These are phyloP conservation scores for Cynara cardunculus DNA, from an alignment of 129 eudicot species.

Conservation along the genomic window DNA sequence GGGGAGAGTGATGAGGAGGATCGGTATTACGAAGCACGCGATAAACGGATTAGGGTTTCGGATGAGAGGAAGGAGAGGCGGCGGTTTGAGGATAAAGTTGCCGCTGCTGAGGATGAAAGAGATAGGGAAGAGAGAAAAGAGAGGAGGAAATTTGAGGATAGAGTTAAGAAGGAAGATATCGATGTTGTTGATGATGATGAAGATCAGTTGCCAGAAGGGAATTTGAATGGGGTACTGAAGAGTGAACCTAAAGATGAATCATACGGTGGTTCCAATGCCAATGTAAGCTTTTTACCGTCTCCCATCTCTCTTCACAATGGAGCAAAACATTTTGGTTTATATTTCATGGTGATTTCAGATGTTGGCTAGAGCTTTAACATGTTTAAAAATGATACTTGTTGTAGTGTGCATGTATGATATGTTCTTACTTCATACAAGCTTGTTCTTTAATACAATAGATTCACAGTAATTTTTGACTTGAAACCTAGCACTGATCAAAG, in stretches of 20 bases:
- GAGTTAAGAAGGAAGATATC: conserved; percentile 34
- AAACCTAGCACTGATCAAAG: background rate
- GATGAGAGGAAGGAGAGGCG: conserved; percentile 63
- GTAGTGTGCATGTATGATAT: background rate
- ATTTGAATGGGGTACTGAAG: conserved; percentile 29
- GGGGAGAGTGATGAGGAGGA: conserved; percentile 63
- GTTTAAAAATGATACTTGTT: background rate
- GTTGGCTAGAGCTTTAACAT: background rate
- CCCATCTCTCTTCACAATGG: background rate
- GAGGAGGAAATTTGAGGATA: conserved; percentile 55
- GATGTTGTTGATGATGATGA: conserved; percentile 22
- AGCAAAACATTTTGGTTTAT: background rate
- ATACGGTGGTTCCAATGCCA: conserved; percentile 52
- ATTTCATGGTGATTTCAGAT: background rate
- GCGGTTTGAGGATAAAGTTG: conserved; percentile 47
- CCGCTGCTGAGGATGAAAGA: conserved; percentile 45
- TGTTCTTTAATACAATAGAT: background rate
- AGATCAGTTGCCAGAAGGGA: background rate
- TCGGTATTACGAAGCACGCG: conserved; percentile 32
- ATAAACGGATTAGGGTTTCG: conserved; percentile 72
- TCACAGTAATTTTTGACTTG: background rate
- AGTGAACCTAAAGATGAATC: conserved; percentile 33
- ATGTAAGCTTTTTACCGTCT: conserved; percentile 43
- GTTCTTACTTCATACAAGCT: background rate
- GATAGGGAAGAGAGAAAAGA: conserved; percentile 50